Percentiles rank a stretch among this genome's conserved stretches.
Conservation (phyloP, 805 yeast species). For the Teunomyces panamensis region DNA sequence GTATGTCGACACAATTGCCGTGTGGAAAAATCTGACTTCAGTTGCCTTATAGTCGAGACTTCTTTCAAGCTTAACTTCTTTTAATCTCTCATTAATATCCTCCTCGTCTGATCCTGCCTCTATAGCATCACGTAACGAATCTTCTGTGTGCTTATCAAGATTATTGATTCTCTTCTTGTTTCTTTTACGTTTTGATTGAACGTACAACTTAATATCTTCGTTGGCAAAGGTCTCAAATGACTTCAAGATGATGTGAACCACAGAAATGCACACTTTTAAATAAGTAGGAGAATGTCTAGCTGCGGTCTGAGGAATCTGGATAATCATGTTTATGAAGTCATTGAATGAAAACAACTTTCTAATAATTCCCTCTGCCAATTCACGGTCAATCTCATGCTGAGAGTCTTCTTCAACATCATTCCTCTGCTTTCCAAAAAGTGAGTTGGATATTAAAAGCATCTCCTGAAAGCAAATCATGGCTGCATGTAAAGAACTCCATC, state of each 20-base stretch:
- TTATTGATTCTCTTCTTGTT: conserved; percentile 21
- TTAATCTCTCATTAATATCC: conserved; percentile 26
- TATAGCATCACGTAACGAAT: conserved; percentile 24
- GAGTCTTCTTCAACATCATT: conserved; percentile 46
- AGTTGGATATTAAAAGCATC: conserved; percentile 47
- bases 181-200: conserved; percentile 43
- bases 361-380: conserved; percentile 54
- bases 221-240: conserved; percentile 65
- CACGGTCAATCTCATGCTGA: conserved; percentile 36
- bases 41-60: conserved; percentile 42
- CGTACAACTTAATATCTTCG: conserved; percentile 49
- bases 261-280: conserved; percentile 58
- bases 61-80: conserved; percentile 43
- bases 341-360: conserved; percentile 71
- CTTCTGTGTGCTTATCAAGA: conserved; percentile 25
- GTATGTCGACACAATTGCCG: conserved; percentile 62
- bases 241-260: conserved; percentile 62
- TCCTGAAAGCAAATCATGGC: conserved; percentile 66
- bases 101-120: conserved; percentile 28
- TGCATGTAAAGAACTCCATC: conserved; percentile 66
- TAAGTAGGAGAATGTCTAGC: conserved; percentile 60
- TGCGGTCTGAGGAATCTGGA: conserved; percentile 61
- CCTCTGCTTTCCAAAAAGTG: conserved; percentile 35
- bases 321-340: conserved; percentile 52
- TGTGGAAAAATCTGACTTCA: conserved; percentile 51